These are phyloP conservation scores for Telopea speciosissima DNA, from an alignment of 177 flowering plant species.

Conservation along the genomic window DNA sequence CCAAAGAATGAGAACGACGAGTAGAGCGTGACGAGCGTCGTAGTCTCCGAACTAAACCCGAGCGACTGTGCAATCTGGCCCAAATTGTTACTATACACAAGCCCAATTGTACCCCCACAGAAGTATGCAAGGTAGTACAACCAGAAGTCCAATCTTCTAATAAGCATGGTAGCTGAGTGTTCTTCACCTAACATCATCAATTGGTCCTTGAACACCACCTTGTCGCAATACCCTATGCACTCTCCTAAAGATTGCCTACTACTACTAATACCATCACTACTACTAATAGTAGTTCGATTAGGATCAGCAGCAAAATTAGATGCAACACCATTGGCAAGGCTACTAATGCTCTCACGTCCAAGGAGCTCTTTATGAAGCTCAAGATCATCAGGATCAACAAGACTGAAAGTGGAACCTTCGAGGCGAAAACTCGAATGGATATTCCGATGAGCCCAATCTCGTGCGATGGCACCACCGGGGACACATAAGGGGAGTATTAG, in stretches of 20 bases:
- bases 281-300: no score
- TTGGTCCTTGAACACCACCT: conserved; percentile 35
- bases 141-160: conserved; percentile 77
- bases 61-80: conserved; percentile 93
- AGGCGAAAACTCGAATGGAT: conserved; percentile 40
- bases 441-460: conserved; percentile 43
- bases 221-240: conserved; percentile 29
- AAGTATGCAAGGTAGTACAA: conserved; percentile 74
- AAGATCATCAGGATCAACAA: conserved; percentile 59
- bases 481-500: conserved; percentile 54
- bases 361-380: conserved; percentile 63
- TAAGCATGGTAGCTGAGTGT: conserved; percentile 44
- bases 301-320: no score
- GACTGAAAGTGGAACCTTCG: conserved; percentile 47
- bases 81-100: conserved; percentile 85
- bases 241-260: not conserved
- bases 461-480: conserved; percentile 65
- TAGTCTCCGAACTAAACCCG: conserved; percentile 38
- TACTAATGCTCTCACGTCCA: conserved; percentile 18
- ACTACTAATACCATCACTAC: no score
- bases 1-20: conserved; percentile 96
- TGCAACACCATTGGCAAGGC: conserved; percentile 7
- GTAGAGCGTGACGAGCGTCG: conserved; percentile 59
- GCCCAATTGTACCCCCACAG: conserved; percentile 88
- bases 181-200: conserved; percentile 74